phyloP scores from a whole-genome alignment of 2,329 filamentous ascomycete genomes.

The Colletotrichum sp. region DNA sequence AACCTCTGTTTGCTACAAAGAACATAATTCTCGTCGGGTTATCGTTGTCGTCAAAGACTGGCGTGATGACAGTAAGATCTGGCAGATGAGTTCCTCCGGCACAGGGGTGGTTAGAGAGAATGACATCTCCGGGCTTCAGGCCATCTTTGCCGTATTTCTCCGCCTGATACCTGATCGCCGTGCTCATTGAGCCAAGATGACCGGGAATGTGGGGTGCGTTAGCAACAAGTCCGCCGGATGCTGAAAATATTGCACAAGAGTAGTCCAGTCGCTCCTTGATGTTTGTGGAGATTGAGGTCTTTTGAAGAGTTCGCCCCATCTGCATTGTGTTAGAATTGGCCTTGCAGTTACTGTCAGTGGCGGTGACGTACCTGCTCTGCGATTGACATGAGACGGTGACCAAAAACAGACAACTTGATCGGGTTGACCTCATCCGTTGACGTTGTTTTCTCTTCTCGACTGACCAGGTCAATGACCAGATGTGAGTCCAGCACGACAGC shows the following conservation, averaged over 20 bases:
- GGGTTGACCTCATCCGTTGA: slow-evolving; percentile 69
- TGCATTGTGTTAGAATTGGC: slow-evolving; percentile 33
- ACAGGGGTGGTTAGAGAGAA: slow-evolving; percentile 62
- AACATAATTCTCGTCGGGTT: slow-evolving; percentile 11
- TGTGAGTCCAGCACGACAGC: slow-evolving; percentile 37
- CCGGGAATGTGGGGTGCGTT: slow-evolving; percentile 79
- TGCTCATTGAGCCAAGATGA: slow-evolving; percentile 80
- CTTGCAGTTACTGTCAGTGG: not conserved
- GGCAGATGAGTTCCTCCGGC: slow-evolving; percentile 40
- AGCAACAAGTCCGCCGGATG: slow-evolving; percentile 73
- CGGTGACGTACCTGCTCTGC: slow-evolving; percentile 59
- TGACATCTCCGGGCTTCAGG: slow-evolving; percentile 74
- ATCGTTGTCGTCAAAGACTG: slow-evolving; percentile 35
- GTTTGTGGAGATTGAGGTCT: slow-evolving; percentile 77
- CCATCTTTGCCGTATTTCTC: slow-evolving; percentile 73
- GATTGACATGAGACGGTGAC: slow-evolving; percentile 81
- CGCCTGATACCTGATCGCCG: slow-evolving; percentile 70
- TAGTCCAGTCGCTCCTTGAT: slow-evolving; percentile 82
- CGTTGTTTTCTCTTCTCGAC: slow-evolving; percentile 50
- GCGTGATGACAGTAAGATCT: slow-evolving; percentile 46
- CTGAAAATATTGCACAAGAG: slow-evolving; percentile 78
- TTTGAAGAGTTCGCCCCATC: slow-evolving; percentile 78
- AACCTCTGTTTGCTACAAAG: not conserved
- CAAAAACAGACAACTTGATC: slow-evolving; percentile 76
- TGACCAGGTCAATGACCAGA: slow-evolving; percentile 37